These are phyloP conservation scores for Yamadazyma atlantica DNA, from an alignment of 1,139 yeast genomes.

Conservation along the genomic window DNA sequence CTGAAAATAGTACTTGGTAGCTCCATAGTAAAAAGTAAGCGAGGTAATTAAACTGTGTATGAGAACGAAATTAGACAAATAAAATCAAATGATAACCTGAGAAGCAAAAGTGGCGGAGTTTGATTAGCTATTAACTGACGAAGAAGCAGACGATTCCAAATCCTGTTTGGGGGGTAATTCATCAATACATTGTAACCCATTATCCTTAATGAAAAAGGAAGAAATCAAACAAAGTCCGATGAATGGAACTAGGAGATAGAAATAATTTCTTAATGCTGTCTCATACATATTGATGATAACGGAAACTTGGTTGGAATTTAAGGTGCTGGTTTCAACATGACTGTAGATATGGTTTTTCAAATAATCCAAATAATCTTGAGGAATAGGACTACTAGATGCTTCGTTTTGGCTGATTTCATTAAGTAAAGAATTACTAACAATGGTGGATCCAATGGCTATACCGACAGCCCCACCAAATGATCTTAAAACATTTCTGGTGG, in stretches of 20 bases:
- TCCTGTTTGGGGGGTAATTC: slow-evolving; percentile 18
- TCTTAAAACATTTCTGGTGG: slow-evolving; percentile 53
- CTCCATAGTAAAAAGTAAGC: too few relatives aligned
- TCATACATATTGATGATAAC: slow-evolving; percentile 30
- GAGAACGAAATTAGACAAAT: neutral
- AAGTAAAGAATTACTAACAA: slow-evolving; percentile 22
- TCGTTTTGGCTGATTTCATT: slow-evolving; percentile 11
- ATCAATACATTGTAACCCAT: slow-evolving; percentile 42
- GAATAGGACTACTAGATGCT: slow-evolving; percentile 7
- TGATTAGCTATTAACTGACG: slow-evolving; percentile 1
- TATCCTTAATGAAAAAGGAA: slow-evolving; percentile 37
- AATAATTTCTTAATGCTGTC: slow-evolving; percentile 37
- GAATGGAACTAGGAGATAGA: slow-evolving; percentile 40
- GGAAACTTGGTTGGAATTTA: slow-evolving; percentile 21
- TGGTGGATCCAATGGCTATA: slow-evolving; percentile 27
- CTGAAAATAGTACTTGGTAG: too few relatives aligned
- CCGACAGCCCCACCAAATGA: slow-evolving; percentile 55
- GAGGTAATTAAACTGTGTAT: too few relatives aligned
- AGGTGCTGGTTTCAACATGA: slow-evolving; percentile 14
- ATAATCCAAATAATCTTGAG: slow-evolving; percentile 16
- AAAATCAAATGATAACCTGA: too few relatives aligned
- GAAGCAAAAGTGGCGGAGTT: too few relatives aligned
- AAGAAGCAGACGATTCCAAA: slow-evolving; percentile 10
- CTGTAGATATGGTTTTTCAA: slow-evolving; percentile 20
- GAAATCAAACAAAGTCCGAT: slow-evolving; percentile 38